phyloP scores from a whole-genome alignment of 1,284 basidiomycete species.

The Rhodotorula sp. region DNA sequence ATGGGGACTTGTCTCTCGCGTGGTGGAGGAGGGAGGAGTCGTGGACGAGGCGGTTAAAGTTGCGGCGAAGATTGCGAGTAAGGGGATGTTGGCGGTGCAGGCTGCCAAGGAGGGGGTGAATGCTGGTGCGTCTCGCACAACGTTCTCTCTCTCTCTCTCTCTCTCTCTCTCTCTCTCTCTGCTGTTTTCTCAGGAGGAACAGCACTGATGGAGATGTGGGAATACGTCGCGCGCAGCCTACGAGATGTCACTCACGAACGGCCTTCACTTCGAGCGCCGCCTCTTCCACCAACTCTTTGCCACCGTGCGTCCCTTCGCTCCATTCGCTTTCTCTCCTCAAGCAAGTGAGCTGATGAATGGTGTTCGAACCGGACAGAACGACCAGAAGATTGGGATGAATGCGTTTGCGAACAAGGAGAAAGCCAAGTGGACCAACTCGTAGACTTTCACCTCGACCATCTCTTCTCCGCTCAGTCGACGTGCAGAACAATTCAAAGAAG shows the following conservation, averaged over 20 bases:
- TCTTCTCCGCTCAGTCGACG: background rate
- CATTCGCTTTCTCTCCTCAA: background rate
- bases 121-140: conserved; percentile 67
- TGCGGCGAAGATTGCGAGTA: conserved; percentile 75
- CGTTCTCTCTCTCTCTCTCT: background rate
- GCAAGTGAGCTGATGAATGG: no score
- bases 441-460: background rate
- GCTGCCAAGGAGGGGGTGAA: conserved; percentile 96
- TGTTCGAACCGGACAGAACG: conserved; percentile 54
- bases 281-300: conserved; percentile 92
- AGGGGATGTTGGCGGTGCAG: conserved; percentile 79
- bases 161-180: background rate
- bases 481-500: background rate
- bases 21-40: conserved; percentile 74
- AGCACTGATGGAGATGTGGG: background rate
- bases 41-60: conserved; percentile 85
- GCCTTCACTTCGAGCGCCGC: conserved; percentile 80
- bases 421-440: conserved; percentile 58
- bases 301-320: conserved; percentile 55
- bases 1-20: conserved; percentile 80
- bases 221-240: conserved; percentile 58
- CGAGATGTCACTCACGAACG: conserved; percentile 78
- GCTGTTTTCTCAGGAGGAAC: background rate
- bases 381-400: conserved; percentile 97
- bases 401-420: conserved; percentile 98